A percentile compares a stretch with the other conserved stretches of the same genome.
Conservation (phyloP, 2,329 filamentous ascomycete genomes). For the Xylaria sp. region DNA sequence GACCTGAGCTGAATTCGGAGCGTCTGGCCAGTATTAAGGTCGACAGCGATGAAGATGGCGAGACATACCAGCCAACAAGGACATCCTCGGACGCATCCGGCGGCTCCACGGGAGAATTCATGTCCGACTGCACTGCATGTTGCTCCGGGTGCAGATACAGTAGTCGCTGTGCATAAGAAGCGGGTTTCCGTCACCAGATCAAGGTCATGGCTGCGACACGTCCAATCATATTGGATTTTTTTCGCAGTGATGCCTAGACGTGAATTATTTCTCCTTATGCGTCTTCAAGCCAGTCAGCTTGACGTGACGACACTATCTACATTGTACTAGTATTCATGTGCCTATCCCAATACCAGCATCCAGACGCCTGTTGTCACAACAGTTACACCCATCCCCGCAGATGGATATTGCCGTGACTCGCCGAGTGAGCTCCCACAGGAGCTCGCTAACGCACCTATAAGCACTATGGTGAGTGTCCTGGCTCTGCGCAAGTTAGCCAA, state of each 20-base stretch:
- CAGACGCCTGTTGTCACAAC: background rate
- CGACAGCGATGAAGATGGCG: slow-evolving; percentile 35
- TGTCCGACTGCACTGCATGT: slow-evolving; percentile 43
- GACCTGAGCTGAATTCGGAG: slow-evolving; percentile 1
- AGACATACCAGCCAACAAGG: slow-evolving; percentile 33
- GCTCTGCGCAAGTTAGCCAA: background rate
- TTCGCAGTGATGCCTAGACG: background rate
- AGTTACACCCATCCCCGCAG: background rate
- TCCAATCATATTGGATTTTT: background rate
- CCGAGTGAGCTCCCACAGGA: background rate
- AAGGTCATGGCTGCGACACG: background rate
- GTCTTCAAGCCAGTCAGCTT: background rate
- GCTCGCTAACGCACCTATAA: background rate
- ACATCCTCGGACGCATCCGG: slow-evolving; percentile 19
- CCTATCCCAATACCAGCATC: background rate
- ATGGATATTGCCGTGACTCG: background rate
- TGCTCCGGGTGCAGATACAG: slow-evolving; percentile 42
- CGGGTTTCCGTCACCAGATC: background rate
- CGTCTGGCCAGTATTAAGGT: slow-evolving; percentile 14
- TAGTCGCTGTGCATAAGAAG: slow-evolving; percentile 41
- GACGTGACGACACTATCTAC: background rate
- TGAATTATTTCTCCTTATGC: background rate
- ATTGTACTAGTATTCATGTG: background rate
- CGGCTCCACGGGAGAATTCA: slow-evolving; percentile 7
- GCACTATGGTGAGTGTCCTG: background rate